Base-by-base conservation (phyloP, 2,329 filamentous ascomycete genomes). In the Penicillium thymicola region DNA sequence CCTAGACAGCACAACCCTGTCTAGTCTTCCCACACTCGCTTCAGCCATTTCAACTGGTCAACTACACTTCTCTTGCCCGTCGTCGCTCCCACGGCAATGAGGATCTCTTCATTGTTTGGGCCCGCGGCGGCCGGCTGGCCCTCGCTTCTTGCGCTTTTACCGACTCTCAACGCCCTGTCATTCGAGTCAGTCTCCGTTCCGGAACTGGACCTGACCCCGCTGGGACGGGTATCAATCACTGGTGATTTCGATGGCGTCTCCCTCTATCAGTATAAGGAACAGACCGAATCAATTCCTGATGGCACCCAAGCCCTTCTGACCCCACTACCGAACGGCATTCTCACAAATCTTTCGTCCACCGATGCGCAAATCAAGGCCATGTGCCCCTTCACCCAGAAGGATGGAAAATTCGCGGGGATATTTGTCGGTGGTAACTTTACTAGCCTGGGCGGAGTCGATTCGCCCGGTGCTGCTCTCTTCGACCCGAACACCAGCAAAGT, bases 341-440 rank as follows among this genome's bases (percentile, higher is more conserved):
- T 97, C 64, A 82, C 87, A 21, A 84, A 86, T 18, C 78, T 97
- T 47, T 84, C 88, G 51, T 82, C 85, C 40, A 88, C 92, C 43
- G 91, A 97, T 75, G 92, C 89, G 56, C 86, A 88, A 47, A 96
- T 99, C 69, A 83, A 87, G 69, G 83, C 90, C 62, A 94, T 99
- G 89, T 99, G 94, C 77, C 79, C 88, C 21, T 90, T 93, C 66
- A 80, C 85, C 50, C 77, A 81, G 65, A 80, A 82, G 55, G 82
- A 90, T 72, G 89, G 89, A 62, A 82, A 80, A 6, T 76, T 88
- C 55, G 80, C 83, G n/a, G 88, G 89, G 40, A 84, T 97, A 28
- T 83, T 97, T 46, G 83, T 99, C 16, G 94, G 89, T 54, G 94
- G 94, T 46, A 97, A 97, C 77, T 99, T 99, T 72, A 97, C 94